Conservation (phyloP, 2,329 filamentous ascomycete genomes). For the Ilyonectria sp. region DNA sequence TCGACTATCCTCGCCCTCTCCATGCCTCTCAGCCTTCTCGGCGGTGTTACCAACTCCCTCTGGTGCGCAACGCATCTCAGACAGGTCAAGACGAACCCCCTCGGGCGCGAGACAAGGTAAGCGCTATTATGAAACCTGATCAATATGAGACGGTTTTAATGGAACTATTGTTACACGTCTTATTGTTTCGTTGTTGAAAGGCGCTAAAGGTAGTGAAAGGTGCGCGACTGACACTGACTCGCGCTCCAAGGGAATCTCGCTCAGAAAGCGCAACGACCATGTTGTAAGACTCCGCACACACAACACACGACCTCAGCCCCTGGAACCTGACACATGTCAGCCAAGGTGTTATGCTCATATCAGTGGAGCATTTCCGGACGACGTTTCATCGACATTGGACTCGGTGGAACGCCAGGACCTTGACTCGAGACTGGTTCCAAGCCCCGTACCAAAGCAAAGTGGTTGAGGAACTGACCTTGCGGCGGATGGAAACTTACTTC, state of each 20-base stretch:
- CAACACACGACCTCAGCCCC: background rate
- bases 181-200: background rate
- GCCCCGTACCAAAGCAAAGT: background rate
- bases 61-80: background rate
- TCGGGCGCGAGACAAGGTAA: background rate
- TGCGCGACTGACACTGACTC: background rate
- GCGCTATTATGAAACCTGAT: background rate
- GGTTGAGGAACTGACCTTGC: background rate
- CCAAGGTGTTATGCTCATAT: background rate
- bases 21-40: background rate
- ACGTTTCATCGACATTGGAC: background rate
- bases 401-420: background rate
- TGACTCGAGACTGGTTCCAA: background rate
- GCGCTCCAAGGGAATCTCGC: background rate
- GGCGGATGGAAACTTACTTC: background rate
- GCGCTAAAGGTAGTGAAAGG: background rate
- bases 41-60: background rate
- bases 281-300: background rate
- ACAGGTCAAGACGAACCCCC: background rate
- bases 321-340: background rate
- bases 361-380: background rate
- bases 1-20: background rate
- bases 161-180: background rate
- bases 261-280: background rate
- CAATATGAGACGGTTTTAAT: background rate